These are phyloP conservation scores for Neurospora sp. DNA, from an alignment of 2,329 filamentous ascomycete genomes.

Conservation along the genomic window DNA sequence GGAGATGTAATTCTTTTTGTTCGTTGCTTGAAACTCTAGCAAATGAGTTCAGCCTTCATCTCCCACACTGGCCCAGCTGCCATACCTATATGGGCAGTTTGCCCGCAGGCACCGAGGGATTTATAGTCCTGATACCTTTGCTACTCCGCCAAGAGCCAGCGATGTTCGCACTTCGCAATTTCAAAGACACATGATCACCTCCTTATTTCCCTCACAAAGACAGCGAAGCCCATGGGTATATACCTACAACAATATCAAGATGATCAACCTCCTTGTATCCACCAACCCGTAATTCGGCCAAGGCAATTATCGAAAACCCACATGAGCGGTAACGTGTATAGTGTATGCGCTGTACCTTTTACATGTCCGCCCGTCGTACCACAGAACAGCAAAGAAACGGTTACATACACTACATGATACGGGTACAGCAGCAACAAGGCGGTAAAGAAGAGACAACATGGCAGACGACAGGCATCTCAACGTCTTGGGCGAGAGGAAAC, in stretches of 20 bases:
- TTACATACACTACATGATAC: neutral
- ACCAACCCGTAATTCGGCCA: neutral
- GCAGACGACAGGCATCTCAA: neutral
- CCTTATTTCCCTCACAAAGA: neutral
- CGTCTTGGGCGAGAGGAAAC: neutral
- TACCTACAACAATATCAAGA: neutral
- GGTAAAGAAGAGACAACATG: neutral
- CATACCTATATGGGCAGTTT: neutral
- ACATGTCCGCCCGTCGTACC: neutral
- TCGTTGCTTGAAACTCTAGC: neutral
- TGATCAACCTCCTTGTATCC: neutral
- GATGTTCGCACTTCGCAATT: neutral
- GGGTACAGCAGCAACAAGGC: neutral
- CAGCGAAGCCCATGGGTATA: neutral
- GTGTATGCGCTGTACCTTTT: neutral
- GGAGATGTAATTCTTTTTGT: neutral
- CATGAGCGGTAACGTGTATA: neutral
- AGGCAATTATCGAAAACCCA: neutral
- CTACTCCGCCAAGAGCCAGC: neutral
- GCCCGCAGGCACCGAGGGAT: neutral
- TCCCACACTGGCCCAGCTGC: neutral
- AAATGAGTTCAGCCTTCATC: neutral
- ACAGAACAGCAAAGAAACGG: neutral
- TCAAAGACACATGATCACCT: neutral
- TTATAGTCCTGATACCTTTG: neutral